Conservation (phyloP, 139 green algal genomes). For the Chlorella sp. region DNA sequence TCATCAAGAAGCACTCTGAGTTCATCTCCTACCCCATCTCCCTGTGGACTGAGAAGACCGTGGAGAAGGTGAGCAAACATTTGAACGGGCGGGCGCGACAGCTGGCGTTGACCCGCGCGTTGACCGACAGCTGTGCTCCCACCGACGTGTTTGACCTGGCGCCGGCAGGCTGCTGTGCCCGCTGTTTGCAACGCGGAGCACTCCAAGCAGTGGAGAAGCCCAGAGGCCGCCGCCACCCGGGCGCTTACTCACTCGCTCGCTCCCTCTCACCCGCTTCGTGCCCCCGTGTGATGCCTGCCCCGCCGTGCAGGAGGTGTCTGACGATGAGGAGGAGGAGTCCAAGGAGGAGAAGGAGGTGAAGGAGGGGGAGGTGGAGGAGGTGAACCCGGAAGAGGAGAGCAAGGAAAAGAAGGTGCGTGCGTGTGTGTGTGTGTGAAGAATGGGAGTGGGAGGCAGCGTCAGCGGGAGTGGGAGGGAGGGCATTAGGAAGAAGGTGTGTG, state of each 20-base stretch:
- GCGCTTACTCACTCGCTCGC: not conserved
- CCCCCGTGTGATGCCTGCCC: not conserved
- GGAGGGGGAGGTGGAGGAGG: conserved; percentile 69
- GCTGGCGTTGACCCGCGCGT: not conserved
- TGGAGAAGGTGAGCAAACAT: conserved; percentile 91
- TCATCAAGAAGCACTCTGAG: conserved; percentile 99
- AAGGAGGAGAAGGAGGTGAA: conserved; percentile 86
- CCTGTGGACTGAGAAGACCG: conserved; percentile 97
- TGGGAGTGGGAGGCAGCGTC: not conserved
- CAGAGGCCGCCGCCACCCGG: not conserved
- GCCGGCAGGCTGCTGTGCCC: not conserved
- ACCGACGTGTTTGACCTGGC: not conserved
- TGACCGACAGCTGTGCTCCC: not conserved
- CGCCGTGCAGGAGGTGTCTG: conserved; percentile 46
- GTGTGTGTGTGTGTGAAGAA: not conserved
- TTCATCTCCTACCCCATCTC: conserved; percentile 99
- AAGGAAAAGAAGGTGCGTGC: conserved; percentile 81
- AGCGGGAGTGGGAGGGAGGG: no score
- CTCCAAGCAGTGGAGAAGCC: not conserved
- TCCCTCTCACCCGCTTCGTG: not conserved
- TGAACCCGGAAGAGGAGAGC: conserved; percentile 71
- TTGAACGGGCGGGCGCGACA: not conserved
- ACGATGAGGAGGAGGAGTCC: conserved; percentile 71
- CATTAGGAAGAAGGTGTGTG: no score
- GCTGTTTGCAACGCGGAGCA: not conserved